Evolutionary conservation across 78 protist genomes (phyloP), one percentile per base, ranked within the genome.

Genomic region (Acrasis kona): DNA sequence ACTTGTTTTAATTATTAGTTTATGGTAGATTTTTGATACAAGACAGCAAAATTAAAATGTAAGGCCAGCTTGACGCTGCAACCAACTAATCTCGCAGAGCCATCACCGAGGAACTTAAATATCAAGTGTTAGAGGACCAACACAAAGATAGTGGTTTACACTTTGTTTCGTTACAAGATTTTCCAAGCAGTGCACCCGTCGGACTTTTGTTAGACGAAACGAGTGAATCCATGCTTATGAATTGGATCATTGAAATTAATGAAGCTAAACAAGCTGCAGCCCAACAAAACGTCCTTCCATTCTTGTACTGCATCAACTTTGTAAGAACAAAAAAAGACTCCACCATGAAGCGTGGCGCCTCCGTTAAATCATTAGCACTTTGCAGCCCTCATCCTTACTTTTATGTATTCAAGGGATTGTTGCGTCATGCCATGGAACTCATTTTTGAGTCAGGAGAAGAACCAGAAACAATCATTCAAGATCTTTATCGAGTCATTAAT

Each of bases 361-460:
- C 42, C 10, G 83, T 86, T 37, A 89, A 91, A 57, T 72, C 95
- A 3, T 10, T 91, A 76, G 91, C 94, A 10, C 71, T 91, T n/a
- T 85, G 90, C 69, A 66, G 94, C 2, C 50, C 70, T 7, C 68
- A 68, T 67, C 89, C 72, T 39, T 87, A 41, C 66, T 27, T 78
- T 9, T 85, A 85, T 68, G 72, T 88, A 10, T 91, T 40, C 42
- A 88, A 85, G 78, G 91, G 74, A 70, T 28, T 34, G 12, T 27
- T 78, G 30, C 2, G 38, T 32, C 30, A 32, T 2, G 28, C 9
- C 19, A n/a, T 50, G 19, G 61, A 50, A 50, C 34, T n/a, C 19
- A 50, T n/a, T n/a, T n/a, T 19, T 50, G 61, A 19, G 19, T 50
- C 19, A 50, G 61, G 19, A 50, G 61, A 50, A 50, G 61, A 50